Conservation (phyloP, 345 rosid genomes). For the Physaria fendleri region DNA sequence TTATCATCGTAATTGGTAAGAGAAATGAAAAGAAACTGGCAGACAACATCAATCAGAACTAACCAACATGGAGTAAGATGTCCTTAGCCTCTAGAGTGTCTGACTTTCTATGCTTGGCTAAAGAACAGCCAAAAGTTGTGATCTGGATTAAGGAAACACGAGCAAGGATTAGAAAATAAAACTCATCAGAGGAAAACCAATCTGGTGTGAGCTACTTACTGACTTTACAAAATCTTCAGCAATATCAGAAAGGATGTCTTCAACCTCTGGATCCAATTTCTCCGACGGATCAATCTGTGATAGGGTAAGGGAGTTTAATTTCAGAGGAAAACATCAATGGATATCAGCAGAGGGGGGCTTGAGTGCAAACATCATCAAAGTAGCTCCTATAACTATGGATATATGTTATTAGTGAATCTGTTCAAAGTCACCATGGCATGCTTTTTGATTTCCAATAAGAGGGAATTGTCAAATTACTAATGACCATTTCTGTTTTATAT, state of each 20-base stretch:
- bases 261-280: slow-evolving; percentile 90
- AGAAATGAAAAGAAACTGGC: background rate
- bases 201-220: slow-evolving; percentile 45
- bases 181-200: background rate
- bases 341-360: background rate
- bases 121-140: slow-evolving; percentile 89
- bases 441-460: background rate
- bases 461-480: background rate
- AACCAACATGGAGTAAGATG: slow-evolving; percentile 91
- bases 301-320: slow-evolving; percentile 3
- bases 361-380: background rate
- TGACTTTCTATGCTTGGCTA: slow-evolving; percentile 96
- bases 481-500: background rate
- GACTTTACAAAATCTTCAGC: slow-evolving; percentile 95
- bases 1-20: background rate
- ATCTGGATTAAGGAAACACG: slow-evolving; percentile 43
- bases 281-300: slow-evolving; percentile 83
- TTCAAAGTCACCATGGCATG: background rate
- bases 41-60: slow-evolving; percentile 29
- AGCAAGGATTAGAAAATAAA: slow-evolving; percentile 11
- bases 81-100: slow-evolving; percentile 92
- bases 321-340: background rate
- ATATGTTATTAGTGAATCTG: background rate
- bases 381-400: background rate
- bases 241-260: slow-evolving; percentile 83